Percentiles rank a stretch among this genome's conserved stretches.
These are phyloP conservation scores for Ceratobasidium sp. DNA, from an alignment of 1,284 basidiomycete species.

Conservation along the genomic window DNA sequence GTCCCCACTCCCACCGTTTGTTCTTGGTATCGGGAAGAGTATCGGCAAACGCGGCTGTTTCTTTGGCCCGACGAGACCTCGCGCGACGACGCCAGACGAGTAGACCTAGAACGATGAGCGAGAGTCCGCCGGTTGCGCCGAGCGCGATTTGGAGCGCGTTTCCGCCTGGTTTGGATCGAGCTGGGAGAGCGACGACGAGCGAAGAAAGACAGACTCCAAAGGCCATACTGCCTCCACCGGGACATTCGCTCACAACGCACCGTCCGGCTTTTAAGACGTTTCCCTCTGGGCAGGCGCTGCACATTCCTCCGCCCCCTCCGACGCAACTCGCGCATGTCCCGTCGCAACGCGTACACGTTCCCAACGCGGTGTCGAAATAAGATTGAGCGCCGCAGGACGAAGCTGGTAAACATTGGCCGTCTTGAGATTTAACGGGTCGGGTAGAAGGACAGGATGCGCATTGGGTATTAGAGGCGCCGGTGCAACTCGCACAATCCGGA, in stretches of 20 bases:
- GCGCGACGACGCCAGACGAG: conserved; percentile 77
- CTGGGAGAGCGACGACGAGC: conserved; percentile 63
- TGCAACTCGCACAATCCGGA: conserved; percentile 83
- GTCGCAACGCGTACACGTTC: conserved; percentile 78
- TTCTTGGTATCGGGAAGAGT: conserved; percentile 16
- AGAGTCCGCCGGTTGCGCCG: conserved; percentile 82
- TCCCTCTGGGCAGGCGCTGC: conserved; percentile 77
- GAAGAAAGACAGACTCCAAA: conserved; percentile 82
- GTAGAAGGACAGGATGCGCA: conserved; percentile 77
- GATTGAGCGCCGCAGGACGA: conserved; percentile 78
- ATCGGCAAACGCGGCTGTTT: conserved; percentile 73
- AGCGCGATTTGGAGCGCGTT: conserved; percentile 75
- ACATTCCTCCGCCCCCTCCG: conserved; percentile 72
- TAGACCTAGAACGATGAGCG: conserved; percentile 77
- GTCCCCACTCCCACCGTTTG: conserved; percentile 32
- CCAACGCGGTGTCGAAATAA: conserved; percentile 76
- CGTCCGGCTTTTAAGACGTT: conserved; percentile 74
- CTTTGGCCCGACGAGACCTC: conserved; percentile 73
- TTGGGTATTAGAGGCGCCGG: conserved; percentile 78
- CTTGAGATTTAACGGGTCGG: conserved; percentile 75
- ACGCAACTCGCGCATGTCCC: conserved; percentile 73
- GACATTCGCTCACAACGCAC: conserved; percentile 75
- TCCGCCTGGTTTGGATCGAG: conserved; percentile 67
- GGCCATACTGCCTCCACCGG: conserved; percentile 61
- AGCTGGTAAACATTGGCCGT: conserved; percentile 72